Conservation (phyloP, 1,139 yeast genomes). For the Candida albicans region DNA sequence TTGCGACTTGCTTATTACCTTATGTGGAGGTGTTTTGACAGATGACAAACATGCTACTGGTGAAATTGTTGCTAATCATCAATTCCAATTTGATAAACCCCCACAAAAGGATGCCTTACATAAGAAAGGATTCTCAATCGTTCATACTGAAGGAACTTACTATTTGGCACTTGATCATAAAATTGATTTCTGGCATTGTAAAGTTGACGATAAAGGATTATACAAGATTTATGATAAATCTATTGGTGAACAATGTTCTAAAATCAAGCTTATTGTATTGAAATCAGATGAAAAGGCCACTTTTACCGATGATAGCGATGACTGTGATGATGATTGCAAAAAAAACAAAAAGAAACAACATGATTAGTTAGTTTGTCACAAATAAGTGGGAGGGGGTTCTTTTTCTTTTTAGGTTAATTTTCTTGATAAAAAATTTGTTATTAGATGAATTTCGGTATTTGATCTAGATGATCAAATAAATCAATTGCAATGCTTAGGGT, state of each 20-base stretch:
- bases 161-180: slow-evolving; percentile 7
- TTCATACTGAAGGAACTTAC: slow-evolving; percentile 21
- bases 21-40: slow-evolving; percentile 45
- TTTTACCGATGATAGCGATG: too few species aligned
- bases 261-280: slow-evolving; percentile 6
- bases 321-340: too few species aligned
- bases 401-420: too few species aligned
- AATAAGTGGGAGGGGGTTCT: too few species aligned
- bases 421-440: too few species aligned
- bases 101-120: background rate
- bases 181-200: slow-evolving; percentile 7
- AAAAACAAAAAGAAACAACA: too few species aligned
- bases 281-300: too few species aligned
- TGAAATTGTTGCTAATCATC: slow-evolving; percentile 5
- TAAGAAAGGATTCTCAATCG: slow-evolving; percentile 16
- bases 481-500: too few species aligned
- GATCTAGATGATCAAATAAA: too few species aligned
- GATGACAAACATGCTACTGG: slow-evolving; percentile 6
- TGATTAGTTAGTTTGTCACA: too few species aligned
- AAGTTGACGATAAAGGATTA: slow-evolving; percentile 4
- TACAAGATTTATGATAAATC: background rate
- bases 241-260: slow-evolving; percentile 5
- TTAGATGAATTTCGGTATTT: too few species aligned
- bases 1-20: slow-evolving; percentile 30
- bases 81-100: slow-evolving; percentile 3